phyloP scores from a whole-genome alignment of 441 rosid species.

The Aleurites moluccanus region DNA sequence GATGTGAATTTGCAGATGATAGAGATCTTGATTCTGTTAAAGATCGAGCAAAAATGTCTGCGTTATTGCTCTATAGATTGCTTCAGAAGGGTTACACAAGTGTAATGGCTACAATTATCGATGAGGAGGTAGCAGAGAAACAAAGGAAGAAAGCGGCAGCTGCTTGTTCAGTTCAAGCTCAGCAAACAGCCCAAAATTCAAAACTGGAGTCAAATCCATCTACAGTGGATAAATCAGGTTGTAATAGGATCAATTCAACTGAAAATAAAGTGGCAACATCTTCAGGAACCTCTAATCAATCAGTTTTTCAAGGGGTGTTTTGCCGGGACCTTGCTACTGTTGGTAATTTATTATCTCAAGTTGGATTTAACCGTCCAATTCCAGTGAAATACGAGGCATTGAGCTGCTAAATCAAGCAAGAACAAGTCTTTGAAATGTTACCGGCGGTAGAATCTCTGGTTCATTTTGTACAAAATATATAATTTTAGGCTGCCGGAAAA shows the following conservation, averaged over 20 bases:
- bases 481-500: conserved; percentile 40
- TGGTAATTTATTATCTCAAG: conserved; percentile 73
- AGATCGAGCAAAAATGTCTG: conserved; percentile 75
- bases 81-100: conserved; percentile 74
- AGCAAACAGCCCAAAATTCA: conserved; percentile 34
- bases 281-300: conserved; percentile 30
- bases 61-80: conserved; percentile 72
- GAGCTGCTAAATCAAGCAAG: conserved; percentile 54
- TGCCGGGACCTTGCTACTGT: conserved; percentile 76
- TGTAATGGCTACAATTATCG: conserved; percentile 54
- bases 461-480: conserved; percentile 43
- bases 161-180: conserved; percentile 47
- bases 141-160: conserved; percentile 54
- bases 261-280: conserved; percentile 30
- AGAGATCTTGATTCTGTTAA: conserved; percentile 64
- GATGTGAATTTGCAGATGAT: conserved; percentile 74
- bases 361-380: conserved; percentile 76
- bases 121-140: conserved; percentile 65
- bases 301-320: conserved; percentile 78
- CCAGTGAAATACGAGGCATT: conserved; percentile 80
- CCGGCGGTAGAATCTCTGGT: conserved; percentile 48
- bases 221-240: conserved; percentile 28
- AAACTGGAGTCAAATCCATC: conserved; percentile 20
- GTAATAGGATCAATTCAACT: conserved; percentile 22
- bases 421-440: conserved; percentile 19